Evolutionary conservation across 306 rosid genomes (phyloP).

Genomic region (Arachis stenosperma): DNA sequence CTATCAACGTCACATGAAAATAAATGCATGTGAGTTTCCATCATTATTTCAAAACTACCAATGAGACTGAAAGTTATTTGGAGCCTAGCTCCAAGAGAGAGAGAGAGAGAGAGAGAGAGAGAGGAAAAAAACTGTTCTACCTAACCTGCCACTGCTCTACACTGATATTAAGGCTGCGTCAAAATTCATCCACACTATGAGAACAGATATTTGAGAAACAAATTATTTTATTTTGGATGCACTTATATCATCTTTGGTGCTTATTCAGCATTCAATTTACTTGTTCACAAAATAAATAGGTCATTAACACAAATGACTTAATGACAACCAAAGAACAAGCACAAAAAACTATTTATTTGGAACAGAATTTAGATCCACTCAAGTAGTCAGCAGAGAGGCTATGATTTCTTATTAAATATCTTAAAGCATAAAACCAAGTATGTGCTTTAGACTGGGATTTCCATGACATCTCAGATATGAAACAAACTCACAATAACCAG

Average conservation of each 20-base stretch:
- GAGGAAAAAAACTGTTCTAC: background rate
- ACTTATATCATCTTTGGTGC: background rate
- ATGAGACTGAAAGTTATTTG: background rate
- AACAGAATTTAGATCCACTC: background rate
- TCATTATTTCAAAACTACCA: too few species aligned
- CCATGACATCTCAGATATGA: background rate
- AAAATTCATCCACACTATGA: constrained; percentile 11
- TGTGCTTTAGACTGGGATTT: background rate
- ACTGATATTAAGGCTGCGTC: background rate
- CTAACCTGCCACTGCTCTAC: background rate
- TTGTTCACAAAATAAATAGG: constrained; percentile 1
- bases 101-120: background rate
- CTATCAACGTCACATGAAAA: too few species aligned
- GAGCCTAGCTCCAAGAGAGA: background rate
- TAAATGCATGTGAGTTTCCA: too few species aligned
- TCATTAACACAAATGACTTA: background rate
- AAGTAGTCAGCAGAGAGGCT: background rate
- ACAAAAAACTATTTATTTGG: background rate
- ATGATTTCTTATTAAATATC: constrained; percentile 18
- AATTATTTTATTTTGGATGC: background rate
- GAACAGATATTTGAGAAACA: background rate
- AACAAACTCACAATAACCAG: constrained; percentile 7
- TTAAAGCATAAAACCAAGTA: background rate
- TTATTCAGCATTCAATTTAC: background rate
- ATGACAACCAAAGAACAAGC: background rate